Percentiles rank a stretch among this genome's conserved stretches.
These are phyloP conservation scores for Leptomonas seymouri DNA, from an alignment of 208 protist genomes.

Conservation along the genomic window DNA sequence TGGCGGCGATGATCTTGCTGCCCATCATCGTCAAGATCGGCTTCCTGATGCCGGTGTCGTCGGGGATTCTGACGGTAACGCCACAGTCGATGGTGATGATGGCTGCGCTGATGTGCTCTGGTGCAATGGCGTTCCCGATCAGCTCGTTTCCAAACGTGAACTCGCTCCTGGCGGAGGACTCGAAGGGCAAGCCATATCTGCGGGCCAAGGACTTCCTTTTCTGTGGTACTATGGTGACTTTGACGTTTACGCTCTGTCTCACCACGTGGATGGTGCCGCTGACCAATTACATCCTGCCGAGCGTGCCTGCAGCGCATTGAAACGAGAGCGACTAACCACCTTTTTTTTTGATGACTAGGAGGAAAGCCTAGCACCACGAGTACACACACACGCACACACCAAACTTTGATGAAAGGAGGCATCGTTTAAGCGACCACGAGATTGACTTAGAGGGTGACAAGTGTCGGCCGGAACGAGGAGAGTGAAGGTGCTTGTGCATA, in stretches of 20 bases:
- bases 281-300: conserved; percentile 68
- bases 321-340: not conserved
- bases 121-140: conserved; percentile 94
- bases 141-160: conserved; percentile 96
- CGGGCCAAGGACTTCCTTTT: conserved; percentile 91
- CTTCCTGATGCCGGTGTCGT: conserved; percentile 64
- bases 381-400: too few relatives aligned
- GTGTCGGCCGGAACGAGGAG: too few relatives aligned
- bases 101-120: conserved; percentile 89
- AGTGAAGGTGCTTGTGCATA: too few relatives aligned
- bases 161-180: conserved; percentile 89
- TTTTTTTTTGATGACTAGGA: not conserved
- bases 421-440: too few relatives aligned
- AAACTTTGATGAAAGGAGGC: too few relatives aligned
- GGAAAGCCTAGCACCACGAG: too few relatives aligned
- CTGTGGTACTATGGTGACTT: conserved; percentile 73
- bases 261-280: conserved; percentile 88
- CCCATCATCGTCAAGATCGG: conserved; percentile 93
- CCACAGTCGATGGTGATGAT: conserved; percentile 84
- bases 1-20: conserved; percentile 92
- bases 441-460: too few relatives aligned
- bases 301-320: not conserved
- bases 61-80: conserved; percentile 61
- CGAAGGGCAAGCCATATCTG: conserved; percentile 84
- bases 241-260: conserved; percentile 66